These are phyloP conservation scores for Pythium oligandrum DNA, from an alignment of 352 stramenopile species.

Conservation along the genomic window DNA sequence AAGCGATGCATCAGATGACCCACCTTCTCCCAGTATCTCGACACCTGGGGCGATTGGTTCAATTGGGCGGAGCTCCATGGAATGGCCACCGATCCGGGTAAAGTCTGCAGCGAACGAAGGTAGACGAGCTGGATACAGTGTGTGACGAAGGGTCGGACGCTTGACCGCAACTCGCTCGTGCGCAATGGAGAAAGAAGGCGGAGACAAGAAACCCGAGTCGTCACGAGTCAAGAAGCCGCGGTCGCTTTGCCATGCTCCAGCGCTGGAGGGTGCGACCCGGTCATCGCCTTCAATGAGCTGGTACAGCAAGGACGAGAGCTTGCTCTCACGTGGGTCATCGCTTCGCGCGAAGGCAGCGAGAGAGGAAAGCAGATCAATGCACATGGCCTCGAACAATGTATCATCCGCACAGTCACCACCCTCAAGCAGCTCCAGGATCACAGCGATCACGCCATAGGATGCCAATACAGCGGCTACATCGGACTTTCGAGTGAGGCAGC, in stretches of 20 bases:
- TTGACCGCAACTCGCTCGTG: slow-evolving; percentile 21
- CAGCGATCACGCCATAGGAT: slow-evolving; percentile 49
- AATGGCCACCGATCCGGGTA: slow-evolving; percentile 37
- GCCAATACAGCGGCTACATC: slow-evolving; percentile 40
- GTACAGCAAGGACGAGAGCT: slow-evolving; percentile 52
- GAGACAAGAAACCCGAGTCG: slow-evolving; percentile 15
- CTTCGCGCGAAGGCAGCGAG: slow-evolving; percentile 55
- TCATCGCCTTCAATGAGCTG: slow-evolving; percentile 58
- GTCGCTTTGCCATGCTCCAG: slow-evolving; percentile 44
- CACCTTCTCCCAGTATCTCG: slow-evolving; percentile 12
- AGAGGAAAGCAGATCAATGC: slow-evolving; percentile 53
- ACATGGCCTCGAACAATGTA: slow-evolving; percentile 50
- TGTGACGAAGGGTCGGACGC: slow-evolving; percentile 23
- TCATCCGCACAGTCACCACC: slow-evolving; percentile 12
- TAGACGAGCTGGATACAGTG: slow-evolving; percentile 33
- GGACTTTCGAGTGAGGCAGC: slow-evolving; percentile 42
- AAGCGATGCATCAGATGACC: not conserved
- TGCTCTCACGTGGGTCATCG: slow-evolving; percentile 45
- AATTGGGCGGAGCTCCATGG: slow-evolving; percentile 47
- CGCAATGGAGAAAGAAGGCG: slow-evolving; percentile 24
- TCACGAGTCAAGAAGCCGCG: slow-evolving; percentile 45
- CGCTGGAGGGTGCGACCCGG: not conserved
- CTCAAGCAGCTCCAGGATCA: slow-evolving; percentile 51
- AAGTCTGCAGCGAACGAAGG: slow-evolving; percentile 47
- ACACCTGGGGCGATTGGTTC: slow-evolving; percentile 43